Conservation (phyloP, 2,329 filamentous ascomycete genomes). For the Celoporthe dispersa region DNA sequence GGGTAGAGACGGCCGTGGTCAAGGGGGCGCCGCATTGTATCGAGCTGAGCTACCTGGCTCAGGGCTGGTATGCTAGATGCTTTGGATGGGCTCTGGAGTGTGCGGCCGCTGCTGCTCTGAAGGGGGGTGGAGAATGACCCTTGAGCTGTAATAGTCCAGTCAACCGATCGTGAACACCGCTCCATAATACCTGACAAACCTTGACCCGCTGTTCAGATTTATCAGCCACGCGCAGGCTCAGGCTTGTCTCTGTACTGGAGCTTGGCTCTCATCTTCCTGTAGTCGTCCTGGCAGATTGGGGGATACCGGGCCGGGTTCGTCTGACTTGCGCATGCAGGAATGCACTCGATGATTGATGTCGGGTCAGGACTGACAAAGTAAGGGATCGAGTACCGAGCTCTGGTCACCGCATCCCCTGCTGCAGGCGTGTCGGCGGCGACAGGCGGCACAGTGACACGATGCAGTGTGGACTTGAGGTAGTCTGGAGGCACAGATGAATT, state of each 20-base stretch:
- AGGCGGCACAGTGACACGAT: conserved; percentile 24
- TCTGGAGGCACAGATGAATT: conserved; percentile 1
- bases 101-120: conserved; percentile 5
- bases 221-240: background rate
- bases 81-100: conserved; percentile 27
- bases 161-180: background rate
- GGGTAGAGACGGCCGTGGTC: conserved; percentile 30
- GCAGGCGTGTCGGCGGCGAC: conserved; percentile 15
- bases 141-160: background rate
- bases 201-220: too few relatives aligned
- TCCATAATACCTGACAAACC: background rate
- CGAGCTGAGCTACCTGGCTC: conserved; percentile 23
- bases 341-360: conserved; percentile 53
- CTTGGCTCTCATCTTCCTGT: conserved; percentile 27
- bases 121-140: background rate
- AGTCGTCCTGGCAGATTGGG: conserved; percentile 37
- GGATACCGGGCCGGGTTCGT: conserved; percentile 52
- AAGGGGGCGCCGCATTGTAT: conserved; percentile 25
- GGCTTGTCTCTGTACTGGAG: conserved; percentile 27
- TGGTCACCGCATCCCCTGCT: conserved; percentile 43
- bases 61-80: conserved; percentile 24
- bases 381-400: conserved; percentile 59
- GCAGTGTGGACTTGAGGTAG: conserved; percentile 30
- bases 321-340: conserved; percentile 49
- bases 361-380: conserved; percentile 60